Conservation (phyloP, 2,329 filamentous ascomycete genomes). For the Esteya vermicola region DNA sequence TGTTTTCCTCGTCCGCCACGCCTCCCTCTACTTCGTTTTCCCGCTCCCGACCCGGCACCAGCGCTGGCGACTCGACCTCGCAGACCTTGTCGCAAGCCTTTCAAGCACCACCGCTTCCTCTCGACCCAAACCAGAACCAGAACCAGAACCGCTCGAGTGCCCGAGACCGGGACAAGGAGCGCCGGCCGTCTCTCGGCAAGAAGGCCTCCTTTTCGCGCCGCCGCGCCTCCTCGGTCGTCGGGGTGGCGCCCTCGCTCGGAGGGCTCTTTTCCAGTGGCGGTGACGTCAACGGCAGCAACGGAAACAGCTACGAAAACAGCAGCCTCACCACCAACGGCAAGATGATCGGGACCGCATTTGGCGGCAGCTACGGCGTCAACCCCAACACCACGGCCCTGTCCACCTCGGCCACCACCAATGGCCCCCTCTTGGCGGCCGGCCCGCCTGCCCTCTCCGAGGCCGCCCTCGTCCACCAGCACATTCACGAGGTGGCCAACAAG, state of each 20-base stretch:
- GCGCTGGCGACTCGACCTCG: slow-evolving; percentile 20
- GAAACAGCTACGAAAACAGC: background rate
- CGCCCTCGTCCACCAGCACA: slow-evolving; percentile 39
- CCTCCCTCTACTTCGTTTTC: slow-evolving; percentile 2
- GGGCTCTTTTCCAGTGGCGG: slow-evolving; percentile 3
- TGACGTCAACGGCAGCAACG: slow-evolving; percentile 1
- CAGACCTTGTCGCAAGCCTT: slow-evolving; percentile 6
- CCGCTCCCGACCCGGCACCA: slow-evolving; percentile 18
- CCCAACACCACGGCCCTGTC: slow-evolving; percentile 13
- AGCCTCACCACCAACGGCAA: background rate
- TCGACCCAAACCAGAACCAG: background rate
- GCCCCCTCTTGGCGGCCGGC: slow-evolving; percentile 15
- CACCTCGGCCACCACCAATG: slow-evolving; percentile 12
- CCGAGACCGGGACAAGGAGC: slow-evolving; percentile 32
- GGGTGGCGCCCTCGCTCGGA: too few species aligned
- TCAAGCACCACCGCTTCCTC: background rate
- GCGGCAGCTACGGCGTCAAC: slow-evolving; percentile 6
- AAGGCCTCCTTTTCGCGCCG: slow-evolving; percentile 35
- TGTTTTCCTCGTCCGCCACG: background rate
- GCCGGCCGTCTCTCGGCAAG: slow-evolving; percentile 38
- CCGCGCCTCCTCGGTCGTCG: slow-evolving; percentile 18
- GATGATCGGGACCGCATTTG: slow-evolving; percentile 2
- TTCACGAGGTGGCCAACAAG: slow-evolving; percentile 81
- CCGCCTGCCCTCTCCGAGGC: slow-evolving; percentile 22
- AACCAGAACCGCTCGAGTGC: slow-evolving; percentile 15